phyloP scores from a whole-genome alignment of 768 basidiomycete species.

The Psilocybe cubensis region DNA sequence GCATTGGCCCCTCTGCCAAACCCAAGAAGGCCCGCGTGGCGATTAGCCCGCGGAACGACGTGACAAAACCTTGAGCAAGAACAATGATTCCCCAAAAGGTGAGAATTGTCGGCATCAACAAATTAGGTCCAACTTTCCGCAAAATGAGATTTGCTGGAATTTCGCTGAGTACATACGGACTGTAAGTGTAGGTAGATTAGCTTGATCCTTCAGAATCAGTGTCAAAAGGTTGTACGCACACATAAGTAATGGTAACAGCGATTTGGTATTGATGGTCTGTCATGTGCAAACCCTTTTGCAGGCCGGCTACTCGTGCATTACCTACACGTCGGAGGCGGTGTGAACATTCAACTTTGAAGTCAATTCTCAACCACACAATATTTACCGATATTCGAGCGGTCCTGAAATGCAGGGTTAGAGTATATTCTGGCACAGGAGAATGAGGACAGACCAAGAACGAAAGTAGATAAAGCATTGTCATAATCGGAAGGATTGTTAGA shows the following conservation, averaged over 20 bases:
- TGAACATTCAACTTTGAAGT: background rate
- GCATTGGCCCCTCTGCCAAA: constrained; percentile 49
- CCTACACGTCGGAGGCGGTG: constrained; percentile 30
- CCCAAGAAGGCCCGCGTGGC: constrained; percentile 56
- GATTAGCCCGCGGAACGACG: constrained; percentile 46
- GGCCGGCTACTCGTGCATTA: constrained; percentile 51
- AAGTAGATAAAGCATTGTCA: background rate
- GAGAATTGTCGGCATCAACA: constrained; percentile 51
- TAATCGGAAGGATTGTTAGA: background rate
- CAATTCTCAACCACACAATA: background rate
- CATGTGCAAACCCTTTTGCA: constrained; percentile 45
- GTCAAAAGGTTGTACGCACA: constrained; percentile 21
- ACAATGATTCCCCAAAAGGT: constrained; percentile 54
- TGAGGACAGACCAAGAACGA: background rate
- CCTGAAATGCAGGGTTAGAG: constrained; percentile 19
- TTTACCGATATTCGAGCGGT: constrained; percentile 40
- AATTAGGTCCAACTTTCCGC: constrained; percentile 45
- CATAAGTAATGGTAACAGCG: constrained; percentile 32
- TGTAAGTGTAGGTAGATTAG: background rate
- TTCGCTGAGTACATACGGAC: constrained; percentile 49
- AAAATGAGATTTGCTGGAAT: constrained; percentile 52
- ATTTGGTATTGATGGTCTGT: constrained; percentile 42
- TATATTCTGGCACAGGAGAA: background rate
- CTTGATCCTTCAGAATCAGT: background rate
- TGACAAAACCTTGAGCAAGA: constrained; percentile 51